Percentiles rank a stretch among this genome's conserved stretches.
Evolutionary conservation across 306 rosid genomes (phyloP).

Genomic region (Geum urbanum): DNA sequence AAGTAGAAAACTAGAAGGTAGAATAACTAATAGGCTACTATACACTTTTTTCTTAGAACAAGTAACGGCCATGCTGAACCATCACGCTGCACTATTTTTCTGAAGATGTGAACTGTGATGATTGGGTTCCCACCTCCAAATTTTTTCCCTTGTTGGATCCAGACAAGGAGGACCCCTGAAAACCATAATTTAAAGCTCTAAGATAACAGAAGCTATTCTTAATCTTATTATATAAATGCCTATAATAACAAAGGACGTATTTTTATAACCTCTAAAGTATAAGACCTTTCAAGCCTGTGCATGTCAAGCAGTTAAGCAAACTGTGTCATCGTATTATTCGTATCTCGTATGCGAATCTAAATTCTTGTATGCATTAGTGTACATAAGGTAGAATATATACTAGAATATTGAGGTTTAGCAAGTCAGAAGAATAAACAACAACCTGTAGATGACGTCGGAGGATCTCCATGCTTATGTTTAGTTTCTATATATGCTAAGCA

Average conservation of each 20-base stretch:
- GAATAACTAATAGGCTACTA: no score
- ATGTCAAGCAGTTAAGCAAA: slow-evolving; percentile 36
- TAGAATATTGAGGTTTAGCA: neutral
- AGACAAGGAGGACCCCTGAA: slow-evolving; percentile 20
- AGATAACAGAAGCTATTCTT: slow-evolving; percentile 18
- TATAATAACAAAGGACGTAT: neutral
- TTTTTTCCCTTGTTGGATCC: slow-evolving; percentile 38
- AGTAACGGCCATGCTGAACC: no score
- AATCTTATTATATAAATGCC: slow-evolving; percentile 19
- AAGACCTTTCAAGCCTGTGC: neutral
- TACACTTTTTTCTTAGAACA: no score
- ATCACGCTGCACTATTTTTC: no score
- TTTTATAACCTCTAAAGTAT: neutral
- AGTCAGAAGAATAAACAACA: neutral
- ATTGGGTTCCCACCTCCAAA: slow-evolving; percentile 47
- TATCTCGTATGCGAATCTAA: slow-evolving; percentile 4
- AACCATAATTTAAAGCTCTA: slow-evolving; percentile 20
- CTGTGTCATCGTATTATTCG: slow-evolving; percentile 26
- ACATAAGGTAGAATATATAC: neutral
- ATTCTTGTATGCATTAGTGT: neutral
- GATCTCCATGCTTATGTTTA: slow-evolving; percentile 6
- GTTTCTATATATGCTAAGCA: neutral
- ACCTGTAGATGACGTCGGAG: slow-evolving; percentile 11
- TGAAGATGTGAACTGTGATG: slow-evolving; percentile 32
- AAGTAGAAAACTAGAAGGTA: no score